Base-by-base conservation (phyloP, 2,329 filamentous ascomycete species). In the Clonostachys sp. region DNA sequence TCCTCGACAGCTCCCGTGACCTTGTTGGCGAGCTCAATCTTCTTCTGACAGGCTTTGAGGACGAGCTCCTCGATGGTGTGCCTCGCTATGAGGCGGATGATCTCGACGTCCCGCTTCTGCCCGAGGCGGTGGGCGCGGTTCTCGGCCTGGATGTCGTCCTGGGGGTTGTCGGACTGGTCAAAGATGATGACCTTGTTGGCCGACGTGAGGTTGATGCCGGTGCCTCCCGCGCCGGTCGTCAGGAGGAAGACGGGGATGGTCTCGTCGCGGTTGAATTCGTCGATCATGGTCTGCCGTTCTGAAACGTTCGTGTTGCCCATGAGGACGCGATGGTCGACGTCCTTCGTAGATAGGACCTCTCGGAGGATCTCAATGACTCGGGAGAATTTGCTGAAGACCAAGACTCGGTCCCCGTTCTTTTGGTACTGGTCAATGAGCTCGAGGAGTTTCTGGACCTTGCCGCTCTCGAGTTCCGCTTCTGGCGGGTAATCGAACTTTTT, bases 171-270 rank as follows among this genome's bases (percentile, higher is more conserved):
- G n/a, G 86, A 89, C 53, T 88, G 87, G 66, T 99, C 94, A 63
- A 97, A 96, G 59, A 99, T 94, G 66, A 99, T 83, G 56, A 99
- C 92, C 68, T 96, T 97, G 73, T 97, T 97, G 5, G 94, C 94
- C 35, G 87, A 89, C 8, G 92, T 94, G 47, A 99, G 71, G 66
- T 99, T 99, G 71, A 99, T 95, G 39, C 94, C 94, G 1, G 92
- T 94, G n/a, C 94, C 94, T 45, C 94, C 94, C 1, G 92, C 91
- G 50, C 91, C 92, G 0, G 94, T 99, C 1, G 89, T 94, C 6
- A 99, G 80, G 54, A 99, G 79, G 66, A 99, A 99, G 1, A 95
- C 91, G 0, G 91, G 86, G 45, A 97, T 95, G 3, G 78, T 75
- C 1, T 77, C 69, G 59, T 95, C 81, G 3, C 80, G 70, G 57